Percentiles rank a stretch among this genome's conserved stretches.
These are phyloP conservation scores for Pyrenochaeta sp. DNA, from an alignment of 2,329 filamentous ascomycete species.

Conservation along the genomic window DNA sequence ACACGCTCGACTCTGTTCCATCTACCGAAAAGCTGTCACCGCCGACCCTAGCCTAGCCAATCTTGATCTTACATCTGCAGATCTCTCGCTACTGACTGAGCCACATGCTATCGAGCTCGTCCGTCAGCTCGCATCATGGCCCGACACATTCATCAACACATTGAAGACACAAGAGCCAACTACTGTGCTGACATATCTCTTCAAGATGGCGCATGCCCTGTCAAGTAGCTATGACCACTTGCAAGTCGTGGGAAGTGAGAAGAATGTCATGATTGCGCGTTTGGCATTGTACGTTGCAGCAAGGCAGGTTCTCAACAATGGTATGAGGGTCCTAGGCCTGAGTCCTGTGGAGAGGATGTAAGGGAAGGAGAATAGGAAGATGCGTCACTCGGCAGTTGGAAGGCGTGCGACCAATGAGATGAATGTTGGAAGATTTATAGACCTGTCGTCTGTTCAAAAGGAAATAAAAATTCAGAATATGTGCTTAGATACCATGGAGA, in stretches of 20 bases:
- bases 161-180: constrained; percentile 82
- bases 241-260: constrained; percentile 81
- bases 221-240: constrained; percentile 84
- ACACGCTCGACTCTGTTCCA: constrained; percentile 54
- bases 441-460: too few relatives aligned
- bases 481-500: too few relatives aligned
- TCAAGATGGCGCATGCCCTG: constrained; percentile 84
- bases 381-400: too few relatives aligned
- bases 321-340: constrained; percentile 82
- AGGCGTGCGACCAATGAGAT: too few relatives aligned
- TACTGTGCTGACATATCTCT: constrained; percentile 75
- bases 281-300: constrained; percentile 76
- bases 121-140: constrained; percentile 82
- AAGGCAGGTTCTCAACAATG: constrained; percentile 79
- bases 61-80: constrained; percentile 71
- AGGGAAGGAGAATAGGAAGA: too few relatives aligned
- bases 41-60: constrained; percentile 56
- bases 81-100: constrained; percentile 74
- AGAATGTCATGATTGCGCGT: constrained; percentile 73
- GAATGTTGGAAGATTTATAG: too few relatives aligned
- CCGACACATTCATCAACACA: constrained; percentile 84
- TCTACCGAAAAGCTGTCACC: constrained; percentile 61
- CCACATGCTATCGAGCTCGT: constrained; percentile 76
- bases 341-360: constrained; percentile 73
- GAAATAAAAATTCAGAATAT: too few relatives aligned